Evolutionary conservation across 805 yeast genomes (phyloP).

Genomic region (Cyberlindnera amylophila): DNA sequence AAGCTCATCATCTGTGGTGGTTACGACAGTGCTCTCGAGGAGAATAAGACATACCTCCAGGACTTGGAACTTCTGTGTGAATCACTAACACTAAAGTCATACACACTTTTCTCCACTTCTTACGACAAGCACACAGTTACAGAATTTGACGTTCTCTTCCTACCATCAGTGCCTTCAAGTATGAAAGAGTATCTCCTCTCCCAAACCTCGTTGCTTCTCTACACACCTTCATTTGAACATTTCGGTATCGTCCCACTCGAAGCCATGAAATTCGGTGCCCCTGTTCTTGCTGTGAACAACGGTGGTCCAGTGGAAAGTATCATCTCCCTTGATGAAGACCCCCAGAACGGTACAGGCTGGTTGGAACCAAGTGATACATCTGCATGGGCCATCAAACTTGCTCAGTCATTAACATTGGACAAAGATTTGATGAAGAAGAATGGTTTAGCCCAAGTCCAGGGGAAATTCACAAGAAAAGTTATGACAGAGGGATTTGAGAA

Average conservation of each 20-base stretch:
- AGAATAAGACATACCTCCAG: slow-evolving; percentile 67
- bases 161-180: slow-evolving; percentile 73
- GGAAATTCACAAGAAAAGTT: slow-evolving; percentile 35
- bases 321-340: slow-evolving; percentile 30
- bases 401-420: slow-evolving; percentile 32
- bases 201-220: slow-evolving; percentile 58
- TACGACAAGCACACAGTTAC: slow-evolving; percentile 28
- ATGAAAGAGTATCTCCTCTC: slow-evolving; percentile 61
- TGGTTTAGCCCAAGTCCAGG: slow-evolving; percentile 31
- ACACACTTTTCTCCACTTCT: slow-evolving; percentile 33
- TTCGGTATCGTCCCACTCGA: slow-evolving; percentile 98
- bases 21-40: slow-evolving; percentile 69
- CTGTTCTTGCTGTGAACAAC: slow-evolving; percentile 79
- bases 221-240: slow-evolving; percentile 91
- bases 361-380: slow-evolving; percentile 43
- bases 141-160: slow-evolving; percentile 54
- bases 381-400: slow-evolving; percentile 53
- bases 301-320: slow-evolving; percentile 93
- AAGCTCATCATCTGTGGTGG: slow-evolving; percentile 86
- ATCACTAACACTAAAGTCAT: slow-evolving; percentile 39
- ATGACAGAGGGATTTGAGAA: slow-evolving; percentile 37
- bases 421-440: slow-evolving; percentile 19
- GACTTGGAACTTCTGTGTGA: slow-evolving; percentile 54
- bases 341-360: slow-evolving; percentile 58
- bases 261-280: slow-evolving; percentile 80